These are phyloP conservation scores for Irpex sp. DNA, from an alignment of 1,284 basidiomycete genomes.

Conservation along the genomic window DNA sequence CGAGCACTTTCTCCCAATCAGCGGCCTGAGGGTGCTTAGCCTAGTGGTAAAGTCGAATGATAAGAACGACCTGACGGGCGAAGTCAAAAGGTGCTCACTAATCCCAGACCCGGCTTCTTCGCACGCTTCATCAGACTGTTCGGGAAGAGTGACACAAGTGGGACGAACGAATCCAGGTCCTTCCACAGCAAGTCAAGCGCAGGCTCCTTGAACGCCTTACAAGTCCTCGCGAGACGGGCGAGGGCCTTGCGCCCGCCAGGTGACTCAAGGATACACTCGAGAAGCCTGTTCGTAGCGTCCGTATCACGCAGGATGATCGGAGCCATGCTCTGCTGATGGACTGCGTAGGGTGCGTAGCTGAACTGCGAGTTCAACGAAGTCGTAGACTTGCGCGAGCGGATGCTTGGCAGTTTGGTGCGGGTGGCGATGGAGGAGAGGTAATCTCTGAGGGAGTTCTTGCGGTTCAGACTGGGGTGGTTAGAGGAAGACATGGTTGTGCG, in stretches of 20 bases:
- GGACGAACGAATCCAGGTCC: constrained; percentile 71
- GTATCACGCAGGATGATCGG: constrained; percentile 57
- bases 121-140: constrained; percentile 60
- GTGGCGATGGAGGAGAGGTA: constrained; percentile 36
- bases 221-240: constrained; percentile 69
- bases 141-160: constrained; percentile 69
- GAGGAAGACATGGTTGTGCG: constrained; percentile 24
- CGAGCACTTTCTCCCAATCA: constrained; percentile 64
- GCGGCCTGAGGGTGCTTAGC: constrained; percentile 54
- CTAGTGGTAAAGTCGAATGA: constrained; percentile 31
- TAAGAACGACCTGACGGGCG: constrained; percentile 11
- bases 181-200: constrained; percentile 70
- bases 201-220: constrained; percentile 67
- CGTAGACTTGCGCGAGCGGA: constrained; percentile 32
- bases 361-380: constrained; percentile 22
- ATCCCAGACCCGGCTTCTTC: constrained; percentile 65
- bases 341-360: constrained; percentile 39
- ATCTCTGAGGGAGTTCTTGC: constrained; percentile 43
- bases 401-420: constrained; percentile 36
- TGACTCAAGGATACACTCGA: constrained; percentile 66
- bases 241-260: constrained; percentile 57
- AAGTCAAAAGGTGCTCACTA: constrained; percentile 46
- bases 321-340: constrained; percentile 50
- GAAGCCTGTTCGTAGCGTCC: constrained; percentile 57
- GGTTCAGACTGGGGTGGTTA: constrained; percentile 22